Evolutionary conservation across 768 basidiomycete species (phyloP), one percentile per base, ranked within the genome.

Genomic region (Rhizopogon roseolus): DNA sequence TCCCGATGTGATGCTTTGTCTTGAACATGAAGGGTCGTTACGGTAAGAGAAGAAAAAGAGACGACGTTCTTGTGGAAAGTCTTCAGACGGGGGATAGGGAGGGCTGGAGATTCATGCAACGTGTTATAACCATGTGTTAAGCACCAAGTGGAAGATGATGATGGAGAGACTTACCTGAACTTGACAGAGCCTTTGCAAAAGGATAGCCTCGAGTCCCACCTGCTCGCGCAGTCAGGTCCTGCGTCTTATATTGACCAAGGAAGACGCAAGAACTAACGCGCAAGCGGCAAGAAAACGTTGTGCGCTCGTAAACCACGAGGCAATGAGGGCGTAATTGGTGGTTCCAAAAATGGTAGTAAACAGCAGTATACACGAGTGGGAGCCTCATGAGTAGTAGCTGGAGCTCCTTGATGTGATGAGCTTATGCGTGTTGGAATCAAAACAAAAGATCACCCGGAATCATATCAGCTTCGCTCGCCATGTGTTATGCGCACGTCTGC

Each of bases 161-260:
- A 51, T 38, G 39, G 25, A 42, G 16, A 54, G 11, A 54, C n/a
- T 54, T 58, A 62, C 60, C 46, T 56, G 46, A 49, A 54, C 48
- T 34, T 22, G 45, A 28, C 28, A 56, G 55, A 55, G 42, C 53
- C 50, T 46, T 54, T 54, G 53, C 55, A 32, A 50, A 41, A 57
- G 63, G 45, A 38, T 25, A 32, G 56, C 55, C 39, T 45, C 56
- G 41, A 19, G 62, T 57, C 52, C 66, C 60, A 64, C 66, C 58
- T 59, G 56, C 58, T 63, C 56, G 60, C 55, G 60, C 61, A 65
- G 60, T 66, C 55, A 61, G 54, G 56, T 55, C 56, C 54, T 42
- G 46, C 45, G 57, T 44, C 60, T 56, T 59, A 49, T 49, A 56
- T 46, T 53, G 46, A 54, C 17, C 57, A 56, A 61, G 53, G 59